Base-by-base conservation (phyloP, 225 moss, liverwort and hornwort genomes). In the Bryum argenteum region DNA sequence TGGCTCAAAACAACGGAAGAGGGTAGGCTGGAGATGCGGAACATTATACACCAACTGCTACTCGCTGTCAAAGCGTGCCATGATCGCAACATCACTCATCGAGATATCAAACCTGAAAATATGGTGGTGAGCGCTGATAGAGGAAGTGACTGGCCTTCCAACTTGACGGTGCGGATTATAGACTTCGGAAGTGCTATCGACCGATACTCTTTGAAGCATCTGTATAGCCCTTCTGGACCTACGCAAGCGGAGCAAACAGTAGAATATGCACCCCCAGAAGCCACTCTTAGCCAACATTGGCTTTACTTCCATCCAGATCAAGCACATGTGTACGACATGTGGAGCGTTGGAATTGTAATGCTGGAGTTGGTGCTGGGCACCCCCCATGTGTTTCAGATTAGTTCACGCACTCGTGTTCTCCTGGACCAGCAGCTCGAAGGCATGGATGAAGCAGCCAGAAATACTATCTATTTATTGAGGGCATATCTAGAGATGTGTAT, bases 401-500 rank as follows among this genome's bases (percentile, higher is more conserved):
- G 89, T 75, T 81, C 93, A 63, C 84, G 88, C 40, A 93, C 93
- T 8, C 81, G 80, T 57, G 72, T 83, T 66, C 81, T 87, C 54
- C 77, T 93, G 28, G 90, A 93, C 72, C 84, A 78, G 45, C 90
- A 87, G 62, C 86, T 93, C 56, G 84, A 89, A 65, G 93, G 89
- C 33, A 85, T 89, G 90, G 93, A 93, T 75, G 84, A 86, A 62
- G 58, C 80, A 58, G 87, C 88, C 21, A 90, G 71, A 75, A 81
- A 89, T 63, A 93, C 90, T 28, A 87, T 88, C 60, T 93, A 87
- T 66, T 76, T 90, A 78, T 66, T 92, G 64, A 84, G 92, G 71
- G 92, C 90, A 20, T 93, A 89, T 71, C 78, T 93, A 78, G 90
- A 93, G 69, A 81, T 90, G 93, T 93, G 93, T 80, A 93, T 93